Evolutionary conservation across 805 yeast species (phyloP).

Genomic region (Ogataea methanolica): DNA sequence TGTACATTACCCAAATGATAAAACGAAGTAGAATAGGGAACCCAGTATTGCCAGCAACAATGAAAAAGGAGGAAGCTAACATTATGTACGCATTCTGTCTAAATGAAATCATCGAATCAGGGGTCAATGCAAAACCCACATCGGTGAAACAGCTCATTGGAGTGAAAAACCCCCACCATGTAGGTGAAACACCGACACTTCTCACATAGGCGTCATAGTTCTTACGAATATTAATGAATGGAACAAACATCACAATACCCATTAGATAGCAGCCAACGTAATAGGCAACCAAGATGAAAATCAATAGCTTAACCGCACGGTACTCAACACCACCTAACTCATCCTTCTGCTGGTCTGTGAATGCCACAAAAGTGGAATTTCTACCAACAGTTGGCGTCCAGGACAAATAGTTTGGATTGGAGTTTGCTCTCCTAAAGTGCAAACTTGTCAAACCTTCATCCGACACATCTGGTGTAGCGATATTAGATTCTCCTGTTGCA

Average conservation of each 20-base stretch:
- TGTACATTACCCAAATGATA: conserved; percentile 75
- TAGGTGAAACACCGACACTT: conserved; percentile 59
- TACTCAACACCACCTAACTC: conserved; percentile 98
- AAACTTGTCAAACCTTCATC: conserved; percentile 30
- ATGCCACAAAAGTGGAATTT: conserved; percentile 83
- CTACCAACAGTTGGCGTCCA: conserved; percentile 92
- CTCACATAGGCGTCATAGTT: conserved; percentile 42
- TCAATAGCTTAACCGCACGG: conserved; percentile 75
- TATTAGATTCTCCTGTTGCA: background rate
- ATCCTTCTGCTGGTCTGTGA: conserved; percentile 80
- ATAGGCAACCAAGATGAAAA: conserved; percentile 58
- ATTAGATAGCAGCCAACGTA: conserved; percentile 73
- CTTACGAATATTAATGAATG: conserved; percentile 50
- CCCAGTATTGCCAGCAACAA: conserved; percentile 92
- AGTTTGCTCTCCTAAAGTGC: conserved; percentile 14
- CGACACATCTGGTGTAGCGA: conserved; percentile 9
- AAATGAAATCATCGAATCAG: conserved; percentile 74
- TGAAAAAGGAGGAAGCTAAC: conserved; percentile 59
- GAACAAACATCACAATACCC: conserved; percentile 47
- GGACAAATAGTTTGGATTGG: conserved; percentile 60
- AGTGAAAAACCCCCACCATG: conserved; percentile 94
- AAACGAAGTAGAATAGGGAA: conserved; percentile 82
- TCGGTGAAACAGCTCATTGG: conserved; percentile 82
- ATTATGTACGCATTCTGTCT: conserved; percentile 59
- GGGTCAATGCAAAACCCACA: conserved; percentile 76